phyloP scores from a whole-genome alignment of 2,329 filamentous ascomycete species.

The Fusarium veterinarium region DNA sequence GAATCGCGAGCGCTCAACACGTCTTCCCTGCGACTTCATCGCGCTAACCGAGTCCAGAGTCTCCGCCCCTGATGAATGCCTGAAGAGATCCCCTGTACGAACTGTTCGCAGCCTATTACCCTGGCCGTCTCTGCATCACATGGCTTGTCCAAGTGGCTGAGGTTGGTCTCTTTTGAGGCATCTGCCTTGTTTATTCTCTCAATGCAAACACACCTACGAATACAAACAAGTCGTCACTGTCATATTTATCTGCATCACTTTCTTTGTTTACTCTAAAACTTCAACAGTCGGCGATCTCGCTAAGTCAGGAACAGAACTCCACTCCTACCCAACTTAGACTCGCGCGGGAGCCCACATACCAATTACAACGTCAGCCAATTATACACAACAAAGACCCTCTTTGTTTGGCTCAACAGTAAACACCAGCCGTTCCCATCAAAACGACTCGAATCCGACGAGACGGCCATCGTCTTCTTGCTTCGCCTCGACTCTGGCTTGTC shows the following conservation, averaged over 20 bases:
- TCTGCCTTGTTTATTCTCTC: constrained; percentile 14
- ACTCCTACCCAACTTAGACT: constrained; percentile 26
- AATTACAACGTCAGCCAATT: constrained; percentile 22
- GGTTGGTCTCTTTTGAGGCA: constrained; percentile 14
- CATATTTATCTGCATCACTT: neutral
- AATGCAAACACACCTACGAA: neutral
- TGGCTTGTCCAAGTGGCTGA: constrained; percentile 23
- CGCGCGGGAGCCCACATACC: constrained; percentile 31
- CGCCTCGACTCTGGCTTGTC: neutral
- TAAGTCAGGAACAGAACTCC: constrained; percentile 38
- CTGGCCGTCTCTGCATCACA: constrained; percentile 25
- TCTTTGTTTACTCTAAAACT: constrained; percentile 21
- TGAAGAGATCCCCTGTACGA: constrained; percentile 24
- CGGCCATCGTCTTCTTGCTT: constrained; percentile 7
- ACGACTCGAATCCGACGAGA: constrained; percentile 19
- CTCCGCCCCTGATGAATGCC: constrained; percentile 12
- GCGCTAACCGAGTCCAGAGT: constrained; percentile 16
- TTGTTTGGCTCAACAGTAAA: constrained; percentile 34
- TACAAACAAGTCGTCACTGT: neutral
- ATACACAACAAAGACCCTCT: constrained; percentile 29
- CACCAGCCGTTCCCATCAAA: constrained; percentile 33
- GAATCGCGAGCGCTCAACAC: constrained; percentile 26
- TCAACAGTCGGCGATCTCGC: constrained; percentile 14
- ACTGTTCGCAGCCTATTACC: constrained; percentile 11
- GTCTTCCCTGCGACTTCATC: constrained; percentile 32